phyloP scores from a whole-genome alignment of 1,139 yeast genomes.

The Diutina sp. region DNA sequence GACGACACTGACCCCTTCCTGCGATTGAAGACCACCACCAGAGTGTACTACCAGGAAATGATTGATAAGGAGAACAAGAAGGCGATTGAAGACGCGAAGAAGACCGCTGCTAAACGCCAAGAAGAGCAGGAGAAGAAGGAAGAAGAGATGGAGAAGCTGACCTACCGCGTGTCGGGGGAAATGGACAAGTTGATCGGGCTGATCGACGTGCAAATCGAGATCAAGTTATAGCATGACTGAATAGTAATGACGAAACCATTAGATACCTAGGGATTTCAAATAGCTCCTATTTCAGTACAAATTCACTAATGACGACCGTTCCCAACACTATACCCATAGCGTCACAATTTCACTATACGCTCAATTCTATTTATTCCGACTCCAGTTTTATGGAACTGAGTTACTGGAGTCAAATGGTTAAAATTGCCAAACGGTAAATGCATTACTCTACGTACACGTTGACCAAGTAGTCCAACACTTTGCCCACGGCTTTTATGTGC shows the following conservation, averaged over 20 bases:
- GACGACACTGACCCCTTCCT: conserved; percentile 77
- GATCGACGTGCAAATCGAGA: conserved; percentile 12
- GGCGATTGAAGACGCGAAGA: conserved; percentile 28
- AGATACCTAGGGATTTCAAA: no score
- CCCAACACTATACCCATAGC: no score
- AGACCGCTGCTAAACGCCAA: conserved; percentile 20
- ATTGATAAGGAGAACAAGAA: conserved; percentile 31
- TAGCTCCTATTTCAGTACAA: no score
- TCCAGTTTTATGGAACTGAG: no score
- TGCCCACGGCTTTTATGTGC: conserved; percentile 71
- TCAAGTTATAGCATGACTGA: background rate
- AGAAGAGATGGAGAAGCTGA: conserved; percentile 26
- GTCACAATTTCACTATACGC: no score
- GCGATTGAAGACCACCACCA: conserved; percentile 75
- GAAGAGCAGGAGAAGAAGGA: conserved; percentile 27
- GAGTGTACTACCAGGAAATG: conserved; percentile 57
- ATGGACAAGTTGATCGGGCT: conserved; percentile 27
- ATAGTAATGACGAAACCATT: no score
- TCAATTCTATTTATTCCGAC: no score
- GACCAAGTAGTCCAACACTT: conserved; percentile 38
- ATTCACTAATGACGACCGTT: no score
- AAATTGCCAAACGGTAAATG: no score
- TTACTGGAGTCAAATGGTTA: no score
- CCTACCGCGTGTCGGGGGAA: conserved; percentile 31
- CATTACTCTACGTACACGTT: conserved; percentile 22